Percentiles rank a stretch among this genome's conserved stretches.
Conservation (phyloP, 768 basidiomycete genomes). For the Ephemerocybe angulata region DNA sequence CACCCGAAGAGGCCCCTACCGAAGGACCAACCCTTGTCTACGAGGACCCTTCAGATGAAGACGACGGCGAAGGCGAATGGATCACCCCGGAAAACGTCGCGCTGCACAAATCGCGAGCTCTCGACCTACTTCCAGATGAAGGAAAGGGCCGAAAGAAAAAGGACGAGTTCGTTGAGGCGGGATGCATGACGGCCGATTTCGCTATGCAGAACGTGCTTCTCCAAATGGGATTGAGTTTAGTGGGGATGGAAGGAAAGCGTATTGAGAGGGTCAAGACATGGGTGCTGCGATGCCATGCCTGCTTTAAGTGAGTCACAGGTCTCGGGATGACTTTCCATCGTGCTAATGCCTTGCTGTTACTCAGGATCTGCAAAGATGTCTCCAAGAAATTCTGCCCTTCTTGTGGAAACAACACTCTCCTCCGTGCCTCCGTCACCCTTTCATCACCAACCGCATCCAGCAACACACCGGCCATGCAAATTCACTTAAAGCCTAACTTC, state of each 20-base stretch:
- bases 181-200: constrained; percentile 98
- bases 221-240: constrained; percentile 88
- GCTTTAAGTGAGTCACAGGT: constrained; percentile 81
- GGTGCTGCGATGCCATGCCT: constrained; percentile 96
- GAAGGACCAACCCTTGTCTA: constrained; percentile 42
- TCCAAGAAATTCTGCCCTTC: constrained; percentile 97
- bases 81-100: constrained; percentile 89
- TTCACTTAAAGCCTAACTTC: constrained; percentile 95
- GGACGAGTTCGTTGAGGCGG: constrained; percentile 52
- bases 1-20: constrained; percentile 12
- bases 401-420: constrained; percentile 88
- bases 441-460: constrained; percentile 57
- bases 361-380: constrained; percentile 91
- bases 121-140: constrained; percentile 73
- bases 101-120: constrained; percentile 81
- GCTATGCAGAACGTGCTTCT: constrained; percentile 98
- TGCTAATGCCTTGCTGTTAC: neutral
- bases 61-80: constrained; percentile 93
- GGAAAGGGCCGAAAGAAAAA: constrained; percentile 36
- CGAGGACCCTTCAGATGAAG: constrained; percentile 73
- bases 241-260: constrained; percentile 85
- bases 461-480: constrained; percentile 68
- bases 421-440: constrained; percentile 89
- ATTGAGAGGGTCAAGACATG: constrained; percentile 92
- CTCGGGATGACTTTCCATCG: neutral